Evolutionary conservation across 2,329 filamentous ascomycete genomes (phyloP).

Genomic region (Claviceps spartinae): DNA sequence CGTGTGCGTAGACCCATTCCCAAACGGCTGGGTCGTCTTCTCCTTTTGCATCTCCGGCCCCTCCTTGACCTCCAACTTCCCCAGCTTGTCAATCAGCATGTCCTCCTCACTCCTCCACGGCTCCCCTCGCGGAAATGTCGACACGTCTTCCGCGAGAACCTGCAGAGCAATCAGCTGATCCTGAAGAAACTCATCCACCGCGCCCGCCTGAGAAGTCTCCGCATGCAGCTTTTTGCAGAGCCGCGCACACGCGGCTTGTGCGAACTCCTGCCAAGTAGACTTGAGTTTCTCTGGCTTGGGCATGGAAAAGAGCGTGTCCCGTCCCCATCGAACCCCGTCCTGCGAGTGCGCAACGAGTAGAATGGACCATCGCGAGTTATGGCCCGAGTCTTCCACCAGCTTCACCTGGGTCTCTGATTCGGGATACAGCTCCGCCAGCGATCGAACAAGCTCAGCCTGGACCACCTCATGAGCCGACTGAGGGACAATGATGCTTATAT

Average conservation of each 20-base stretch:
- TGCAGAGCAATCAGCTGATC: conserved; percentile 50
- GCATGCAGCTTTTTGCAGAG: conserved; percentile 31
- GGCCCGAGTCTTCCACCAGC: conserved; percentile 35
- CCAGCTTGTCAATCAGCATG: conserved; percentile 13
- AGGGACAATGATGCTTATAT: conserved; percentile 39
- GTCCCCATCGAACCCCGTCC: conserved; percentile 31
- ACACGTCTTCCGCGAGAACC: conserved; percentile 38
- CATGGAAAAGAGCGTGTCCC: conserved; percentile 28
- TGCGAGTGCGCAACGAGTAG: conserved; percentile 41
- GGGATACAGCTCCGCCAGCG: conserved; percentile 29
- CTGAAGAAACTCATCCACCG: conserved; percentile 44
- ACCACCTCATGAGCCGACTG: conserved; percentile 27
- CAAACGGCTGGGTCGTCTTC: conserved; percentile 35
- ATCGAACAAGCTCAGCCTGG: conserved; percentile 23
- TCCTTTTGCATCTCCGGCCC: conserved; percentile 25
- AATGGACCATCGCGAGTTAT: conserved; percentile 38
- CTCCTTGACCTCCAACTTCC: conserved; percentile 11
- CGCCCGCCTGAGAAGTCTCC: conserved; percentile 30
- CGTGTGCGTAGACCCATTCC: conserved; percentile 41
- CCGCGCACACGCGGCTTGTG: conserved; percentile 30
- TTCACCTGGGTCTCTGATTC: conserved; percentile 30
- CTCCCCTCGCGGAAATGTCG: conserved; percentile 28
- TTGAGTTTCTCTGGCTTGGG: conserved; percentile 30
- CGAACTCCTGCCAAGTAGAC: conserved; percentile 11
- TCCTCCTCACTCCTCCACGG: conserved; percentile 8